Evolutionary conservation across 2,329 filamentous ascomycete genomes (phyloP), one percentile per base, ranked within the genome.

Genomic region (Mycosphaerella arachidis): DNA sequence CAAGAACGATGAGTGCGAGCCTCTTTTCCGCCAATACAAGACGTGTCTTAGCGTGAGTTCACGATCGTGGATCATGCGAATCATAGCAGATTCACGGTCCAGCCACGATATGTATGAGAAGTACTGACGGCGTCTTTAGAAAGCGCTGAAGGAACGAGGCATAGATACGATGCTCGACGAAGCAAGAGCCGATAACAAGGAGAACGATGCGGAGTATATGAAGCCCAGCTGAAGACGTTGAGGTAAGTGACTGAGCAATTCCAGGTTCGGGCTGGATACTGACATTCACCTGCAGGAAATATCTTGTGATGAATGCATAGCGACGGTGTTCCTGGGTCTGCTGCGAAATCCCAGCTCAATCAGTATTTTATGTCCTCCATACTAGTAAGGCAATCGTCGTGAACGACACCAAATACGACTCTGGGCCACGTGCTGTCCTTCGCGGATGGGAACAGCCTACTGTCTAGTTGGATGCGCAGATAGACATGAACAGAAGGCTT

Each of bases 91-190:
- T 24, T 24, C 24, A 24, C 3, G 24, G 24, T 24, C 2, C 24
- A 24, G 24, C 24, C 24, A 24, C 24, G 24, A 24, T 1, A 24
- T 24, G 24, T 24, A 24, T 24, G 24, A 24, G 24, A 24, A 40
- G 29, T 52, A 56, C 58, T 63, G 54, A 63, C 13, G 27, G 6
- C 1, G 31, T 6, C 18, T 29, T 45, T 66, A 97, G 92, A 87
- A 86, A 78, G 92, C 88, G 3, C 81, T 99, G 53, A 95, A 94
- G 76, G 86, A 91, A 58, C 85, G 89, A 69, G 94, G 94, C 59
- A 96, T 99, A 72, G 92, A 97, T 75, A 90, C 89, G 69, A 90
- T 97, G 81, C 80, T 99, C 10, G 90, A 92, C 7, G 94, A 97
- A 69, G 93, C 93, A 18, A 83, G 92, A 61, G 91, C 94, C 67